Evolutionary conservation across 2,329 filamentous ascomycete genomes (phyloP).

Genomic region (Scedosporium minutisporum): DNA sequence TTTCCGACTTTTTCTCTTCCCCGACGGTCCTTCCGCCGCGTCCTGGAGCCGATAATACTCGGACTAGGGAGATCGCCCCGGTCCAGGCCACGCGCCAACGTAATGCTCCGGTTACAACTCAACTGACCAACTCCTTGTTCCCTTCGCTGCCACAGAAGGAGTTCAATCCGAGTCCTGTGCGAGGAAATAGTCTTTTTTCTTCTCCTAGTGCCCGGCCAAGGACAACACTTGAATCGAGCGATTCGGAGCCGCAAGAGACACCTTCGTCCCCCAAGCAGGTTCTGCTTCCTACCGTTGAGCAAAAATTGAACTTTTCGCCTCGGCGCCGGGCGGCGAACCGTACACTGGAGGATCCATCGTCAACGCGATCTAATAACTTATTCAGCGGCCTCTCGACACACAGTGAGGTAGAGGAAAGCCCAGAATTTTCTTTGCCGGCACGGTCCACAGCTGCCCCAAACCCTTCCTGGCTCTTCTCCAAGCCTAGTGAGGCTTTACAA

Average conservation of each 20-base stretch:
- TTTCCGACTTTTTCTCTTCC: conserved; percentile 49
- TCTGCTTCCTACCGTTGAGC: conserved; percentile 26
- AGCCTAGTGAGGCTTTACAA: background rate
- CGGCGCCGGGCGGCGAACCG: conserved; percentile 23
- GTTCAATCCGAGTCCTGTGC: conserved; percentile 20
- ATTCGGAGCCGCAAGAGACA: background rate
- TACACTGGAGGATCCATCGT: conserved; percentile 28
- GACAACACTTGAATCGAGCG: conserved; percentile 3
- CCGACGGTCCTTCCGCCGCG: conserved; percentile 30
- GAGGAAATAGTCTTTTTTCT: conserved; percentile 26
- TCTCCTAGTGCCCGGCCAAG: conserved; percentile 20
- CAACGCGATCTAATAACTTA: conserved; percentile 15
- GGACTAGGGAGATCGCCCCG: background rate
- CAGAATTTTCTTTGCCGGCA: conserved; percentile 17
- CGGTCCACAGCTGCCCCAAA: conserved; percentile 22
- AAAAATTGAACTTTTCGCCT: conserved; percentile 41
- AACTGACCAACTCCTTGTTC: conserved; percentile 27
- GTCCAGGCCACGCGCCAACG: background rate
- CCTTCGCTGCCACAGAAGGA: conserved; percentile 23
- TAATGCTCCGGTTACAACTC: conserved; percentile 15
- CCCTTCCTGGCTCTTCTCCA: conserved; percentile 25
- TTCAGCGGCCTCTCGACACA: conserved; percentile 28
- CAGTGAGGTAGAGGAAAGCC: background rate
- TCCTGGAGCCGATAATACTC: background rate
- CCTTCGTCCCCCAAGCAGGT: conserved; percentile 15